Conservation (phyloP, 106 monocot genomes). For the Posidonia australis region DNA sequence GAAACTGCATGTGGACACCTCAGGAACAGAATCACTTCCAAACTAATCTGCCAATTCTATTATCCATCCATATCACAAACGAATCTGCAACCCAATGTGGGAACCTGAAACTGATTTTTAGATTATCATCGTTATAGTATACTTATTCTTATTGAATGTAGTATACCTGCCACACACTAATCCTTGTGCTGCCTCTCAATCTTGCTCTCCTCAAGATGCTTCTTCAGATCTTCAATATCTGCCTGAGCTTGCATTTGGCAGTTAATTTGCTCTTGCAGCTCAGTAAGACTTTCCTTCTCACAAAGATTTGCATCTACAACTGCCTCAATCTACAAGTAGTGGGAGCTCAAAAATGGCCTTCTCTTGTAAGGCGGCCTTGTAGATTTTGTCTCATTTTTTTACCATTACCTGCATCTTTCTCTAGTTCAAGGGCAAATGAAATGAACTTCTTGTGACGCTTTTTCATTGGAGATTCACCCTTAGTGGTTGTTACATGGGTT, state of each 20-base stretch:
- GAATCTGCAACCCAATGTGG: no score
- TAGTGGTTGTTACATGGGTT: conserved; percentile 81
- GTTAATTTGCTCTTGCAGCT: conserved; percentile 49
- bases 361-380: conserved; percentile 83
- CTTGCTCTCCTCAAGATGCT: conserved; percentile 39
- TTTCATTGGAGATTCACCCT: conserved; percentile 90
- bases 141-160: no score
- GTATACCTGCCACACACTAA: conserved; percentile 94
- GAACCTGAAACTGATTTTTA: no score
- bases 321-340: conserved; percentile 67
- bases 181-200: conserved; percentile 94
- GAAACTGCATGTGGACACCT: no score
- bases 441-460: conserved; percentile 92
- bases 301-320: conserved; percentile 77
- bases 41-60: no score
- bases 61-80: no score
- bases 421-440: conserved; percentile 62
- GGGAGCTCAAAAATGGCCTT: conserved; percentile 75
- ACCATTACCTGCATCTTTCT: conserved; percentile 60
- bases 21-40: no score
- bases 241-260: conserved; percentile 57
- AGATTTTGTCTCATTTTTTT: conserved; percentile 54
- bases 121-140: no score
- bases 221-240: conserved; percentile 20
- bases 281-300: conserved; percentile 82